Evolutionary conservation across 139 green algal species (phyloP).

Genomic region (Zygnema cylindricum): DNA sequence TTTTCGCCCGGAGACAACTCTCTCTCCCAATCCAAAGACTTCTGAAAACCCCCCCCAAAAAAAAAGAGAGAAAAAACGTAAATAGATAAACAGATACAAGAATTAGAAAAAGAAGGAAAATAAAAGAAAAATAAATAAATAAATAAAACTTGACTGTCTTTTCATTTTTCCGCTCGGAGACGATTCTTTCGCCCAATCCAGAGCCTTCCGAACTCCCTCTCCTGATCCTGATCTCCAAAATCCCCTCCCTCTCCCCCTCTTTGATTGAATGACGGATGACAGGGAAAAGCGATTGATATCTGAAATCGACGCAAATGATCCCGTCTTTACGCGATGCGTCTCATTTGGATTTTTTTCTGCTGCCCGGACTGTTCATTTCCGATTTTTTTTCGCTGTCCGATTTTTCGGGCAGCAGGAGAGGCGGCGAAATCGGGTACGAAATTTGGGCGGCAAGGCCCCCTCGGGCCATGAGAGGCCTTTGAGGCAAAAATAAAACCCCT

Average conservation of each 20-base stretch:
- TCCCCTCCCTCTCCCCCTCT: too few species aligned
- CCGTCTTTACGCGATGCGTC: too few species aligned
- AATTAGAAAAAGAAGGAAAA: neutral
- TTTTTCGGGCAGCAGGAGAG: neutral
- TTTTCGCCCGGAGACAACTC: slow-evolving; percentile 70
- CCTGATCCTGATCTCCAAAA: slow-evolving; percentile 13
- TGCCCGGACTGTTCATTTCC: too few species aligned
- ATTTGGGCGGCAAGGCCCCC: slow-evolving; percentile 34
- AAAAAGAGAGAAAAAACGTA: neutral
- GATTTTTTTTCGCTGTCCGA: neutral
- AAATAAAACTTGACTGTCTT: neutral
- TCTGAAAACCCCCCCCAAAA: slow-evolving; percentile 25
- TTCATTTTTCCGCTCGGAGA: slow-evolving; percentile 8
- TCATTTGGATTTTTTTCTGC: too few species aligned
- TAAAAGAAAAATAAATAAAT: neutral
- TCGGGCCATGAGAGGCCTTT: slow-evolving; percentile 26
- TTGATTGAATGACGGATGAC: too few species aligned
- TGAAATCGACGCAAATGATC: too few species aligned
- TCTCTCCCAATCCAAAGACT: neutral
- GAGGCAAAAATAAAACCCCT: slow-evolving; percentile 19
- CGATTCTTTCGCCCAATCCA: neutral
- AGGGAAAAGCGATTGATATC: too few species aligned
- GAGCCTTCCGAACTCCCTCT: neutral
- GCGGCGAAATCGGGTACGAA: neutral
- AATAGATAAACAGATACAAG: neutral